Base-by-base conservation (phyloP, 495 filamentous ascomycete species). In the Astrothelium subdiscretum region DNA sequence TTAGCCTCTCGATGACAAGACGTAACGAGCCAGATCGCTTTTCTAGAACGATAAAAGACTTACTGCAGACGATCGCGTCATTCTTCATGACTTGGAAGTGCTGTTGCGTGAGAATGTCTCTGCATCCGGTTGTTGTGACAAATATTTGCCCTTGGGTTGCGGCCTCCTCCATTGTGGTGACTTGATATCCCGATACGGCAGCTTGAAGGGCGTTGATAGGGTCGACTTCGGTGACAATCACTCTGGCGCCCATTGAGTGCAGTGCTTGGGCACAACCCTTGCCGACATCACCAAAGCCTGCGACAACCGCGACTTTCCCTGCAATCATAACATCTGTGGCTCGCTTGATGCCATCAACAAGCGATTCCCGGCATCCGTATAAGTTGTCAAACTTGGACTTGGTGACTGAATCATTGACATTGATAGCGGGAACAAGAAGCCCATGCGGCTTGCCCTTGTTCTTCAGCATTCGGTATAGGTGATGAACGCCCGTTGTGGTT, bases 371-470 rank as follows among this genome's bases (percentile, higher is more conserved):
- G 89, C 94, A 98, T 68, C 95, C 95, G 83, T 97, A 98, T 62
- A 97, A 82, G 84, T 98, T 98, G 85, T 98, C 94, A 76, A 98
- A 98, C 83, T 98, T 98, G 79, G 91, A 96, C 87, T 97, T 97
- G 75, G 94, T 96, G 72, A 97, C 92, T 64, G 88, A 89, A 83
- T 97, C 92, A 81, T 98, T 98, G 81, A 98, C 94, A 78, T 98
- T 98, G 86, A 98, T 92, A 75, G 95, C 85, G 63, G 94, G 94
- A 65, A 95, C 88, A 59, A 95, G 87, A 66, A 98, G 90, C 38
- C 72, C 67, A 59, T 73, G 64, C 29, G 32, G 54, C 61, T 67
- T 72, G 63, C 70, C 73, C 75, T 85, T 85, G 75, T 85, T 83
- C 86, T 97, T 97, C 75, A 97, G 78, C 92, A 97, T 97, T 69